Percentiles rank a stretch among this genome's conserved stretches.
Conservation (phyloP, 148 eudicot species). For the Vaccinium darrowii region DNA sequence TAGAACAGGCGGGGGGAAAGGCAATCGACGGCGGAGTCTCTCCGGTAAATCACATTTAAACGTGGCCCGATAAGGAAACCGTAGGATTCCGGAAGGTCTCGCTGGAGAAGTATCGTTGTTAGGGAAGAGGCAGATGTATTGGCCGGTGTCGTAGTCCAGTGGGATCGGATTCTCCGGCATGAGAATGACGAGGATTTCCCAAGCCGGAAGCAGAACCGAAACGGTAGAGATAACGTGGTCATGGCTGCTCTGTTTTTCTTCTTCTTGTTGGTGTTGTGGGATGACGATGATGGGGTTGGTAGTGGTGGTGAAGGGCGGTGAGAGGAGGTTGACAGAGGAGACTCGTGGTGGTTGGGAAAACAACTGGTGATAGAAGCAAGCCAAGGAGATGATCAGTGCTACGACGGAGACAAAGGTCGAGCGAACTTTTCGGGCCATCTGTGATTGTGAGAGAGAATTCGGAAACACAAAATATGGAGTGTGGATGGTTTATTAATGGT, state of each 20-base stretch:
- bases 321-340: background rate
- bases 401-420: constrained; percentile 21
- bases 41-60: constrained; percentile 51
- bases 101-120: constrained; percentile 41
- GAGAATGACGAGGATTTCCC: constrained; percentile 52
- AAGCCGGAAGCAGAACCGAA: constrained; percentile 55
- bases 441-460: background rate
- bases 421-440: constrained; percentile 31
- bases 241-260: background rate
- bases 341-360: background rate
- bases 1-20: constrained; percentile 42
- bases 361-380: constrained; percentile 22
- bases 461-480: background rate
- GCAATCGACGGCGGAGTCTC: constrained; percentile 39
- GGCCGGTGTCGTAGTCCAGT: background rate
- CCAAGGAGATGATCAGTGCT: constrained; percentile 16
- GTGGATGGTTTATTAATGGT: background rate
- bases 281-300: constrained; percentile 6
- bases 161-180: constrained; percentile 25
- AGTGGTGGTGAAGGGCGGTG: background rate
- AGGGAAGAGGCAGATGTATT: constrained; percentile 39
- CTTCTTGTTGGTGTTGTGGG: background rate
- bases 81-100: constrained; percentile 30
- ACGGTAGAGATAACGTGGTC: background rate
- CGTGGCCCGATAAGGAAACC: constrained; percentile 28